Evolutionary conservation across 2,329 filamentous ascomycete genomes (phyloP).

Genomic region (Escovopsis sp.): DNA sequence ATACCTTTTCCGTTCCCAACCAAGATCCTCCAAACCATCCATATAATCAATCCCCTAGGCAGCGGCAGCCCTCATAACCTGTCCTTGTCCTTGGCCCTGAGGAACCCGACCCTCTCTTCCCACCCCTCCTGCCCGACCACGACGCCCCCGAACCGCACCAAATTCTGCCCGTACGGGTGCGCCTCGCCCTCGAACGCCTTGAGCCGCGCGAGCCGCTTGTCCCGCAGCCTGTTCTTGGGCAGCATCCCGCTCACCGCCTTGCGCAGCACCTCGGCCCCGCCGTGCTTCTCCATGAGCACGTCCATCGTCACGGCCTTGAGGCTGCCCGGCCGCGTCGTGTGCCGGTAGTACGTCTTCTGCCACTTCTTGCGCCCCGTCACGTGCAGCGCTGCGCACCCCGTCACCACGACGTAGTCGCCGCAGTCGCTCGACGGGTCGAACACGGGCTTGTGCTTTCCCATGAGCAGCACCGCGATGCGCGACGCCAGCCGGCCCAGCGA

Average conservation of each 20-base stretch:
- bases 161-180: constrained; percentile 84
- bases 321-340: constrained; percentile 79
- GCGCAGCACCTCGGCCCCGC: constrained; percentile 78
- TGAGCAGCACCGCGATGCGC: constrained; percentile 71
- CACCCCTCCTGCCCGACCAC: constrained; percentile 38
- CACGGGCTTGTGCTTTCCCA: constrained; percentile 99
- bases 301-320: constrained; percentile 90
- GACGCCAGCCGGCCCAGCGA: constrained; percentile 83
- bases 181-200: constrained; percentile 92
- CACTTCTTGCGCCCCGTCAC: constrained; percentile 83
- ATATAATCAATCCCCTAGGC: no score
- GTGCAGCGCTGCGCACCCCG: constrained; percentile 73
- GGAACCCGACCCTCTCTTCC: constrained; percentile 34
- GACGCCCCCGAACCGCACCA: constrained; percentile 56
- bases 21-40: no score
- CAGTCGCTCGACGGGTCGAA: constrained; percentile 96
- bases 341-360: constrained; percentile 92
- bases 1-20: no score
- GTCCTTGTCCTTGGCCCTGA: constrained; percentile 33
- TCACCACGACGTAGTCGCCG: constrained; percentile 95
- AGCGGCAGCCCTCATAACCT: constrained; percentile 28
- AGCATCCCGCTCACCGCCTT: constrained; percentile 94
- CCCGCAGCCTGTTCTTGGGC: constrained; percentile 86
- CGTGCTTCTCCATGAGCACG: constrained; percentile 82
- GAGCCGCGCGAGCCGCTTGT: constrained; percentile 72